A percentile compares a stretch with the other conserved stretches of the same genome.
phyloP scores from a whole-genome alignment of 2,329 filamentous ascomycete species.

The Fusarium zealandicum region DNA sequence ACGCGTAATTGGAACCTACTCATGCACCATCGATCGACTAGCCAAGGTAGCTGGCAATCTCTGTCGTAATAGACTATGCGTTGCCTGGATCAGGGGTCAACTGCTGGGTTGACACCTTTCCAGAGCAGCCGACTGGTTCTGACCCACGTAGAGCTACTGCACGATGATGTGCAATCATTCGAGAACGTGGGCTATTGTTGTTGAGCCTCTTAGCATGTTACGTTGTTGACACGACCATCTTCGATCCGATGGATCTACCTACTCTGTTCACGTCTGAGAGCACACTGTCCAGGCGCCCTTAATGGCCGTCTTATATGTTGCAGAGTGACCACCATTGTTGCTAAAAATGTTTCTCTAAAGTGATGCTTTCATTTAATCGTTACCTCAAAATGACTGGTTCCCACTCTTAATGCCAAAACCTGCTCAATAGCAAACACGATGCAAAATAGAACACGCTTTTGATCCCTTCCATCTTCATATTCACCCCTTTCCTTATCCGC shows the following conservation, averaged over 20 bases:
- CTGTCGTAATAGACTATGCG: constrained; percentile 6
- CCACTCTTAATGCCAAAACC: not conserved
- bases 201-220: no score
- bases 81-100: constrained; percentile 20
- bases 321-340: no score
- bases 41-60: no score
- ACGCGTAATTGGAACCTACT: not conserved
- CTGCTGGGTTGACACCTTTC: not conserved
- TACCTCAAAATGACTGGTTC: no score
- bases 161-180: no score
- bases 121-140: not conserved
- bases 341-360: not conserved
- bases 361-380: constrained; percentile 12
- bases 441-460: constrained; percentile 1
- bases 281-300: no score
- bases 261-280: no score
- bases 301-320: no score
- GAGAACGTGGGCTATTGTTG: no score
- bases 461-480: not conserved
- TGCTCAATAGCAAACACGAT: constrained; percentile 8
- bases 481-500: not conserved
- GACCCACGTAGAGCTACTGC: not conserved
- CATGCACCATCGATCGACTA: not conserved
- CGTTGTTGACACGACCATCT: no score
- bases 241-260: no score